Base-by-base conservation (phyloP, 192 early-diverging fungal species). In the Thoreauomyces humboldtii region DNA sequence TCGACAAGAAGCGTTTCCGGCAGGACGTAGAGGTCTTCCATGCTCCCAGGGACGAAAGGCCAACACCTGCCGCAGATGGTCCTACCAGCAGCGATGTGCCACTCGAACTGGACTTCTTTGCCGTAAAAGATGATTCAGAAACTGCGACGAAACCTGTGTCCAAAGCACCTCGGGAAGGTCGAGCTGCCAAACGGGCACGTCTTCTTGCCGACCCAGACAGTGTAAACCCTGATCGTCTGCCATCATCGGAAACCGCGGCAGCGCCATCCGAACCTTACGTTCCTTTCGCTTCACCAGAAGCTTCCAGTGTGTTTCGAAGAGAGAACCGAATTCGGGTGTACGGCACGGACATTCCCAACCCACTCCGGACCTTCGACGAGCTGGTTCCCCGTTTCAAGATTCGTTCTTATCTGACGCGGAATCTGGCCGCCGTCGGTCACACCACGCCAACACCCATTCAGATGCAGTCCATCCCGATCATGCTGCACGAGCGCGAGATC, bases 401-500 rank as follows among this genome's bases (percentile, higher is more conserved):
- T 38, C 80, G 85, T 44, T 73, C 81, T 28, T 92, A 82, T 67
- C 77, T 99, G 1, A 70, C 75, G 36, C 83, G 82, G 37, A 96
- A 95, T 58, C 69, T 99, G 59, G 63, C 69, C 25, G 77, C 73
- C 11, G 74, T 73, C 53, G 82, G 86, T 22, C 95, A 92, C 67
- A 78, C 76, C 36, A 77, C 80, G 19, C 94, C 93, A 5, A 95
- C 94, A 11, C 84, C 93, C 0, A 92, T 96, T 73, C 94, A 96
- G 70, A 94, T 96, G 93, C 94, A 96, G 70, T 82, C 91, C 0
- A 82, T 93, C 21, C 92, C 94, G 6, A 81, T 96, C 5, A 82
- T 92, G 31, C 70, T 96, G n/a, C 88, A 94, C 42, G 83, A 85
- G n/a, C 86, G 93, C 14, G 97, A 99, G 71, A 33, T 99, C 2